Percentiles rank a stretch among this genome's conserved stretches.
These are phyloP conservation scores for Circinella umbellata DNA, from an alignment of 371 early-diverging fungal species.

Conservation along the genomic window DNA sequence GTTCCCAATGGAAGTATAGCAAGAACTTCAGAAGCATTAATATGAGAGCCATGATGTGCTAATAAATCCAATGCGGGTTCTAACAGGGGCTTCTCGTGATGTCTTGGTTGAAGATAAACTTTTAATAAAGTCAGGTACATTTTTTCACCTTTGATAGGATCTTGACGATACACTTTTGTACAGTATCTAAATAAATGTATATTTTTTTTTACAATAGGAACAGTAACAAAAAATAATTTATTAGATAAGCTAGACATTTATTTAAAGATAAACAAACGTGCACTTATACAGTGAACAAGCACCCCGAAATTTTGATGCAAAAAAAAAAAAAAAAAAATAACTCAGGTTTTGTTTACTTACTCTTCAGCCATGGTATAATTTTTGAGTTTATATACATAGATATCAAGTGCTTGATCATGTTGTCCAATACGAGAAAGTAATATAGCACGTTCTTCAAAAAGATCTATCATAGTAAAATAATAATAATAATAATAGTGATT, in stretches of 20 bases:
- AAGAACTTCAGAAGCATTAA: constrained; percentile 63
- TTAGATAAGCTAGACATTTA: constrained; percentile 5
- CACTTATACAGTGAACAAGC: no score
- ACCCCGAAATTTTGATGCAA: no score
- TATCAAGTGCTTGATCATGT: constrained; percentile 85
- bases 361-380: constrained; percentile 81
- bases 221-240: background rate
- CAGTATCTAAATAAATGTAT: constrained; percentile 71
- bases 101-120: constrained; percentile 64
- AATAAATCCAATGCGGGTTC: constrained; percentile 69
- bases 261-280: no score
- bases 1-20: constrained; percentile 63
- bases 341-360: constrained; percentile 35
- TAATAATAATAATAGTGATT: no score
- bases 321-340: background rate
- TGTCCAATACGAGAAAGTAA: constrained; percentile 83
- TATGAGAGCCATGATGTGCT: constrained; percentile 71
- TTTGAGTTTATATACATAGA: constrained; percentile 80
- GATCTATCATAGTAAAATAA: constrained; percentile 32
- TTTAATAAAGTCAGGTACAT: constrained; percentile 71
- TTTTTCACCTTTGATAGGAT: constrained; percentile 56
- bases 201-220: background rate
- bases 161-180: constrained; percentile 64
- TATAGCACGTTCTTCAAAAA: constrained; percentile 85
- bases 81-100: constrained; percentile 56